Evolutionary conservation across 129 eudicot species (phyloP).

Genomic region (Flaveria sonorensis): DNA sequence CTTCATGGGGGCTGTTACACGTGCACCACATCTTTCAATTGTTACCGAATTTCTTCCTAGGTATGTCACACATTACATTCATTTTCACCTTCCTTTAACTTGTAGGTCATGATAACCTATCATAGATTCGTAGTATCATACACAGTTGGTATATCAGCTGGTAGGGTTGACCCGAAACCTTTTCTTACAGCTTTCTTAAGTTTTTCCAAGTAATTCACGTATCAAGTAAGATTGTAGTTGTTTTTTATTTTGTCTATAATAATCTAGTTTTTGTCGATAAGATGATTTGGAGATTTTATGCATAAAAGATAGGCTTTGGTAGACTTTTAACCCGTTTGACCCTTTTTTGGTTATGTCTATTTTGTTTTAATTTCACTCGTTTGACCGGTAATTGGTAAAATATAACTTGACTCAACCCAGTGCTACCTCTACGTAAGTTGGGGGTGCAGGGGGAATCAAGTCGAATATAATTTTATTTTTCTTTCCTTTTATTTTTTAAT

Average conservation of each 20-base stretch:
- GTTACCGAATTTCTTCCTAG: constrained; percentile 98
- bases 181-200: neutral
- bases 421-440: neutral
- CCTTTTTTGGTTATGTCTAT: neutral
- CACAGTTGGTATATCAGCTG: neutral
- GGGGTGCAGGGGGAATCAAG: neutral
- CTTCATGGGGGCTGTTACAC: constrained; percentile 99
- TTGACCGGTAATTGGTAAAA: constrained; percentile 1
- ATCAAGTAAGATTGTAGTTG: neutral
- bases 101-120: constrained; percentile 7
- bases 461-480: neutral
- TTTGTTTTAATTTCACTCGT: neutral
- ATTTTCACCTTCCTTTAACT: neutral
- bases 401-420: neutral
- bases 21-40: constrained; percentile 93
- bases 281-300: neutral
- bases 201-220: neutral
- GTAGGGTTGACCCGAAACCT: neutral
- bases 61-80: constrained; percentile 46
- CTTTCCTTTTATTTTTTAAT: neutral
- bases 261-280: neutral
- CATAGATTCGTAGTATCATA: neutral
- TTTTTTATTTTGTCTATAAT: neutral
- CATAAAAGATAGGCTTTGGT: neutral
- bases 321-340: neutral